Percentiles rank a stretch among this genome's conserved stretches.
These are phyloP conservation scores for Venturia nashicola DNA, from an alignment of 2,329 filamentous ascomycete species.

Conservation along the genomic window DNA sequence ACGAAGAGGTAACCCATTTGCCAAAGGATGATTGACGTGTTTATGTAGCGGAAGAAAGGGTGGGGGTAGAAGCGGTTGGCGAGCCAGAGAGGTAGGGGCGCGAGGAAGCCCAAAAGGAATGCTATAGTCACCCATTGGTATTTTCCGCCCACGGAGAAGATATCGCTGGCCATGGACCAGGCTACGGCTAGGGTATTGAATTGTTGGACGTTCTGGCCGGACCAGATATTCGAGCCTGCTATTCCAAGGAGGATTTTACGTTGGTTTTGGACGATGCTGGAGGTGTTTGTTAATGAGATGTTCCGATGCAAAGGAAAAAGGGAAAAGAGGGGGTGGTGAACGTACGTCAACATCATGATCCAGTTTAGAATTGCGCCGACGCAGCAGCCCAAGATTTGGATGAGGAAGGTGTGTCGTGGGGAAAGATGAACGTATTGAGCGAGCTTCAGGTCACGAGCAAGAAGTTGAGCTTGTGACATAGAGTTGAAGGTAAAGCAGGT, in stretches of 20 bases:
- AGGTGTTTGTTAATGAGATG: conserved; percentile 19
- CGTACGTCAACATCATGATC: conserved; percentile 28
- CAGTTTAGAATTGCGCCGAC: conserved; percentile 31
- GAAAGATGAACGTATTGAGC: conserved; percentile 27
- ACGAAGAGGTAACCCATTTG: conserved; percentile 31
- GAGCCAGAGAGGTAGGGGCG: conserved; percentile 23
- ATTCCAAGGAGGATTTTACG: conserved; percentile 27
- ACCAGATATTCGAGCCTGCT: conserved; percentile 32
- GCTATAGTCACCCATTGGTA: conserved; percentile 28
- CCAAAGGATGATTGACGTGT: conserved; percentile 31
- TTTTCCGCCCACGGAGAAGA: conserved; percentile 25
- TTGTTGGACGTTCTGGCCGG: conserved; percentile 31
- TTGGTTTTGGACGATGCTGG: conserved; percentile 29
- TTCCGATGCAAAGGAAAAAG: too few relatives aligned
- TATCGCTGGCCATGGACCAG: conserved; percentile 23
- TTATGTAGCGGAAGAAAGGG: conserved; percentile 22
- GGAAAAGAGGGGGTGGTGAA: conserved; percentile 11
- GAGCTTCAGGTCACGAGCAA: conserved; percentile 23
- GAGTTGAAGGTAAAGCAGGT: conserved; percentile 24
- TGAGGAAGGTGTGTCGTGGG: conserved; percentile 31
- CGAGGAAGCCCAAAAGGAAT: conserved; percentile 27
- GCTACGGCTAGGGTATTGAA: conserved; percentile 28
- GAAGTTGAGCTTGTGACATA: conserved; percentile 16
- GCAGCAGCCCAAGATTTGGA: conserved; percentile 26
- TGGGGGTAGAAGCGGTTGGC: conserved; percentile 17